A percentile compares a stretch with the other conserved stretches of the same genome.
Conservation (phyloP, 331 rosid genomes). For the Quercus phellos region DNA sequence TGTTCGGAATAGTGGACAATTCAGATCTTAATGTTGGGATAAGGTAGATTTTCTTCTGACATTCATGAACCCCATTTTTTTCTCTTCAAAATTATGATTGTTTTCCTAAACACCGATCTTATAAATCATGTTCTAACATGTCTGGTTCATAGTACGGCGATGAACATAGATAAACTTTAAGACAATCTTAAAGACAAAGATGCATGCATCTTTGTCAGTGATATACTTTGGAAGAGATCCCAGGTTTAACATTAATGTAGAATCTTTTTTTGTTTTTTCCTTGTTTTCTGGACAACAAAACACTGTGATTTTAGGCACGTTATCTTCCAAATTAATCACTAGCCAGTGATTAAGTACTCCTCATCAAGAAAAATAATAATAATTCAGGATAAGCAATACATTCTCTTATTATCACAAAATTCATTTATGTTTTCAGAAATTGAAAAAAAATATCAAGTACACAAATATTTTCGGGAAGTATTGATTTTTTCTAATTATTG, state of each 20-base stretch:
- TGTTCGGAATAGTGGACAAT: constrained; percentile 49
- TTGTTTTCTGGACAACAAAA: background rate
- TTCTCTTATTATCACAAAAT: background rate
- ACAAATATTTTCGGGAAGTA: background rate
- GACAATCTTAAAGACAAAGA: constrained; percentile 31
- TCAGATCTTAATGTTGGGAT: constrained; percentile 66
- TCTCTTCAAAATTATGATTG: constrained; percentile 8
- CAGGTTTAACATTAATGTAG: background rate
- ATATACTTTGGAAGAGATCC: background rate
- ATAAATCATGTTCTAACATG: constrained; percentile 38
- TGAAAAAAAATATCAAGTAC: background rate
- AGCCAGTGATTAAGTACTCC: background rate
- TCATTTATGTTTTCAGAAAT: background rate
- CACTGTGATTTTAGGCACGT: no score
- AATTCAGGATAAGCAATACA: background rate
- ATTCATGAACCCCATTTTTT: constrained; percentile 55
- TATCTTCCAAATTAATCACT: no score
- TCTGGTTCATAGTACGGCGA: constrained; percentile 22
- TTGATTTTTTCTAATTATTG: no score
- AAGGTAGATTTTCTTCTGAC: constrained; percentile 45
- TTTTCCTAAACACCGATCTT: constrained; percentile 3
- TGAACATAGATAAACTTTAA: background rate
- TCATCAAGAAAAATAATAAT: background rate
- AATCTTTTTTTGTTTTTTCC: constrained; percentile 6
- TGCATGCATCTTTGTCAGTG: constrained; percentile 28